Conservation (phyloP, 352 stramenopile species). For the Pythium brassicae region DNA sequence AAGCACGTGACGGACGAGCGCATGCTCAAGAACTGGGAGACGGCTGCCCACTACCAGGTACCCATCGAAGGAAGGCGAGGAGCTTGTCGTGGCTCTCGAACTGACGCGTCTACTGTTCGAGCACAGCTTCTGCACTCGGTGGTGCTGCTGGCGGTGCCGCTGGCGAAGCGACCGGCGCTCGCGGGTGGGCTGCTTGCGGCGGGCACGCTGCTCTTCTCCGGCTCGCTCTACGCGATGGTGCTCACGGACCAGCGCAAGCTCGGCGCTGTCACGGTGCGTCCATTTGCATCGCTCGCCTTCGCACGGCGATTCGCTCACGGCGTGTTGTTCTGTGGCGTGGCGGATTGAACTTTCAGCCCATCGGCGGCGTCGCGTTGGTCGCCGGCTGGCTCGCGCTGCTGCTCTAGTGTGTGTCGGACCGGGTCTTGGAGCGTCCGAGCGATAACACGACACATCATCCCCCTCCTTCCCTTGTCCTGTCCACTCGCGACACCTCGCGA, state of each 20-base stretch:
- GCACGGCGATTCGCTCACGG: no score
- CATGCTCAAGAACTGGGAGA: constrained; percentile 85
- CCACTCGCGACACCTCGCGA: not conserved
- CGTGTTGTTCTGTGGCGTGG: constrained; percentile 4
- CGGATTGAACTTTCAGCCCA: no score
- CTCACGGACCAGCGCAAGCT: constrained; percentile 72
- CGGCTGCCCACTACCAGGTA: constrained; percentile 78
- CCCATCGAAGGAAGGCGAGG: not conserved
- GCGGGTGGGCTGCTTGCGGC: constrained; percentile 52
- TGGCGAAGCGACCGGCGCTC: constrained; percentile 55
- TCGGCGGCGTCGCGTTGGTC: constrained; percentile 63
- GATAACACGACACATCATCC: not conserved
- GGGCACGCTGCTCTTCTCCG: constrained; percentile 72
- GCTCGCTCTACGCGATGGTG: constrained; percentile 74
- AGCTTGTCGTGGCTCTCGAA: no score
- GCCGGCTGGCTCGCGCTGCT: constrained; percentile 71
- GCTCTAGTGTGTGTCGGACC: constrained; percentile 23
- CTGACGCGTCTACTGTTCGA: not conserved
- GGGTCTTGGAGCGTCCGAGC: not conserved
- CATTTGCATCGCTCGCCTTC: no score
- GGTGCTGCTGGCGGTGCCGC: constrained; percentile 58
- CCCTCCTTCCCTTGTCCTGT: no score
- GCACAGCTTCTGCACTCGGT: constrained; percentile 64
- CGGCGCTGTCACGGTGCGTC: constrained; percentile 62
- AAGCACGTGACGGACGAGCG: constrained; percentile 62